Conservation (phyloP, 2,329 filamentous ascomycete species). For the Penicillium polonicum region DNA sequence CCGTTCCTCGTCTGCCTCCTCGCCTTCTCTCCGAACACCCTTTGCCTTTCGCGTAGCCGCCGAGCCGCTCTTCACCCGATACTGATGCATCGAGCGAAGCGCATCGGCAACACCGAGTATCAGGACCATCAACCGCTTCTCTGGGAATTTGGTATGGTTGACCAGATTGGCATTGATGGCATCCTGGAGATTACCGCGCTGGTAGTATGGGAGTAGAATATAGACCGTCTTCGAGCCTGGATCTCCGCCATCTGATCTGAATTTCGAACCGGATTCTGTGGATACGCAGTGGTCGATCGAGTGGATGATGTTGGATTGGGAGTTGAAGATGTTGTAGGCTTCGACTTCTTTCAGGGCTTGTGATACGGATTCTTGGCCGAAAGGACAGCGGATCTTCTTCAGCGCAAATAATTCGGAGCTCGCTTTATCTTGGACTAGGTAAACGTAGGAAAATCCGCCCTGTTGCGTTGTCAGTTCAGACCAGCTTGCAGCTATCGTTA, state of each 20-base stretch:
- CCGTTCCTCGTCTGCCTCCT: conserved; percentile 51
- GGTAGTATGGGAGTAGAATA: conserved; percentile 92
- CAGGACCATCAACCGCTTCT: conserved; percentile 80
- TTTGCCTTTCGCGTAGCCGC: conserved; percentile 56
- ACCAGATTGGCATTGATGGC: conserved; percentile 98
- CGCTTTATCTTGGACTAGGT: conserved; percentile 89
- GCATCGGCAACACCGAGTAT: conserved; percentile 91
- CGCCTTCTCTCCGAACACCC: conserved; percentile 55
- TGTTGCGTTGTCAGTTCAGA: conserved; percentile 36
- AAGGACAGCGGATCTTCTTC: conserved; percentile 98
- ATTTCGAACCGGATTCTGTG: conserved; percentile 61
- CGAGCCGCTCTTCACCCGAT: conserved; percentile 62
- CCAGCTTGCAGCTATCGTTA: conserved; percentile 3
- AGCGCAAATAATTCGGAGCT: conserved; percentile 84
- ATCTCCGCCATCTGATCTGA: conserved; percentile 56
- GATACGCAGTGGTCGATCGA: conserved; percentile 79
- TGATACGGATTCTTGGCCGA: conserved; percentile 92
- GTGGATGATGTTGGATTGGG: conserved; percentile 81
- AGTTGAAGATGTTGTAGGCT: conserved; percentile 86
- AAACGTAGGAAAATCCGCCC: conserved; percentile 98
- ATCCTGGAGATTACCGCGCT: conserved; percentile 92
- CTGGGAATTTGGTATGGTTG: conserved; percentile 87
- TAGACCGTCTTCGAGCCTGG: conserved; percentile 88
- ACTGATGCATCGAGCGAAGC: conserved; percentile 87
- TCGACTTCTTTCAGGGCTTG: conserved; percentile 96